Conservation (phyloP, 768 basidiomycete genomes). For the Tulasnella sp. region DNA sequence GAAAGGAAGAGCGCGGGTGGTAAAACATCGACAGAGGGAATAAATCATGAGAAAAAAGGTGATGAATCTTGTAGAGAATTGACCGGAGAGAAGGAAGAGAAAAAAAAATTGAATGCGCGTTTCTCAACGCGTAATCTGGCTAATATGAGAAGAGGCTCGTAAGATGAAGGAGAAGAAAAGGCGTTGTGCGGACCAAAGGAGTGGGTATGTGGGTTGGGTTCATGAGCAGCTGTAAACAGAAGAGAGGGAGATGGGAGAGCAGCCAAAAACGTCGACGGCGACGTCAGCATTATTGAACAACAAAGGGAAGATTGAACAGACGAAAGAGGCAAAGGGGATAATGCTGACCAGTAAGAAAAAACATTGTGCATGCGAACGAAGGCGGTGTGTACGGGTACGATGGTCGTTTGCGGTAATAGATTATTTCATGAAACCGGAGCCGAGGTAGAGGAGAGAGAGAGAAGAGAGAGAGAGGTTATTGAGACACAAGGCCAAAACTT, state of each 20-base stretch:
- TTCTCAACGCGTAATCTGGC: neutral
- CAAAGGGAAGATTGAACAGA: neutral
- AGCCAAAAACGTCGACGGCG: slow-evolving; percentile 12
- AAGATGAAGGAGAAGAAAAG: neutral
- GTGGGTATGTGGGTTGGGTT: neutral
- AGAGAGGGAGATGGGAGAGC: neutral
- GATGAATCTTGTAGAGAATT: slow-evolving; percentile 14
- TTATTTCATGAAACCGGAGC: slow-evolving; percentile 20
- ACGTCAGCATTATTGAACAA: slow-evolving; percentile 14
- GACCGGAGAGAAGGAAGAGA: neutral
- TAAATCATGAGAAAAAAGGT: slow-evolving; percentile 18
- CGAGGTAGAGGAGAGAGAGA: neutral
- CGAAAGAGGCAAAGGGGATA: neutral
- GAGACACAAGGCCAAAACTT: slow-evolving; percentile 13
- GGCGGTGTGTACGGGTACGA: slow-evolving; percentile 15
- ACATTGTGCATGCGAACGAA: slow-evolving; percentile 20
- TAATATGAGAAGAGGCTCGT: neutral
- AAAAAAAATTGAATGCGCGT: neutral
- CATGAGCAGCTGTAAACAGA: neutral
- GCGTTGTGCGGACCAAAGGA: neutral
- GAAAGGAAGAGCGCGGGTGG: slow-evolving; percentile 3
- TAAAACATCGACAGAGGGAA: slow-evolving; percentile 18
- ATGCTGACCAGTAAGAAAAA: slow-evolving; percentile 18
- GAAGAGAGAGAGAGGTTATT: neutral
- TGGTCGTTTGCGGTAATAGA: slow-evolving; percentile 17